Evolutionary conservation across 805 yeast genomes (phyloP).

Genomic region (Grigorovia jiainica): DNA sequence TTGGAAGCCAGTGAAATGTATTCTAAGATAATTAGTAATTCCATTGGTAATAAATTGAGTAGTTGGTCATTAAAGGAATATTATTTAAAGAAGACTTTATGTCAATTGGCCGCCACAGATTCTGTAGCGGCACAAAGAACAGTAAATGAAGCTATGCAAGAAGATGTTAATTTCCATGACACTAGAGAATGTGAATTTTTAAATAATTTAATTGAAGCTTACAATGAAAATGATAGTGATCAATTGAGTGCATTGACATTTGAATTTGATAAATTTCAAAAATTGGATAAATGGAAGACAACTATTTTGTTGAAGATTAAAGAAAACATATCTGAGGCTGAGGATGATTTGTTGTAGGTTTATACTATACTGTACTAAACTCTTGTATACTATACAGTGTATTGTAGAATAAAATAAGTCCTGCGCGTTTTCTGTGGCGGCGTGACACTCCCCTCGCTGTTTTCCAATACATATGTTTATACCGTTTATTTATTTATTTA

Average conservation of each 20-base stretch:
- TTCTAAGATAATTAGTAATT: constrained; percentile 68
- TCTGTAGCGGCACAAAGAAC: constrained; percentile 76
- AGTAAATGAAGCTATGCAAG: constrained; percentile 48
- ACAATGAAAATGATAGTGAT: constrained; percentile 72
- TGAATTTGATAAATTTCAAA: constrained; percentile 79
- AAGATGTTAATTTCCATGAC: constrained; percentile 65
- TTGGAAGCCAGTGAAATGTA: constrained; percentile 66
- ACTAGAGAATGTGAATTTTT: constrained; percentile 70
- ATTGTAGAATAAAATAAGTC: too few species aligned
- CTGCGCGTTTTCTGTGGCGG: too few species aligned
- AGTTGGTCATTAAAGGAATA: constrained; percentile 93
- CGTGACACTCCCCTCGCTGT: too few species aligned
- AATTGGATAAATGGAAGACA: constrained; percentile 87
- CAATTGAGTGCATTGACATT: constrained; percentile 61
- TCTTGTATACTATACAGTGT: too few species aligned
- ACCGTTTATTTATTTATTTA: too few species aligned
- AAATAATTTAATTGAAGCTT: constrained; percentile 59
- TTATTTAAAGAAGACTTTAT: constrained; percentile 72
- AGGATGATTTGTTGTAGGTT: constrained; percentile 45
- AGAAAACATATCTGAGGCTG: constrained; percentile 58
- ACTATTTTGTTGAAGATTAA: constrained; percentile 75
- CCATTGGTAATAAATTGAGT: constrained; percentile 62
- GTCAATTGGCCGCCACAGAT: constrained; percentile 78
- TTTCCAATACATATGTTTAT: too few species aligned
- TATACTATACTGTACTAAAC: too few species aligned